Conservation (phyloP, 164 flowering plant genomes). For the Kingdonia uniflora region DNA sequence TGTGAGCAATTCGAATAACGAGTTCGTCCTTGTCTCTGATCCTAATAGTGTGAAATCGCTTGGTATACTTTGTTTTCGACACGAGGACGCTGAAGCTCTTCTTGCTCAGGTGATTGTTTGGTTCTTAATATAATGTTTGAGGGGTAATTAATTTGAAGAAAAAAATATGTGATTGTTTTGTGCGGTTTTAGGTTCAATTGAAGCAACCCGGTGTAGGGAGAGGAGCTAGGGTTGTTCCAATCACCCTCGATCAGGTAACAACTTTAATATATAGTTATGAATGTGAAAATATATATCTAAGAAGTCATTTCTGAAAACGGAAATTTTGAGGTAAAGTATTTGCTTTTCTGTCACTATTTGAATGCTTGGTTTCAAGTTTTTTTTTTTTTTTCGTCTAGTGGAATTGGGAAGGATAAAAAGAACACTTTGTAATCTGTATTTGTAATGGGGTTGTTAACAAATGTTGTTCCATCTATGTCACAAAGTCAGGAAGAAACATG, state of each 20-base stretch:
- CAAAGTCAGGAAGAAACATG: too few relatives aligned
- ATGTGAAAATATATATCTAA: background rate
- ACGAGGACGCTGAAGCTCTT: conserved; percentile 83
- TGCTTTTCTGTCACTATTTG: too few relatives aligned
- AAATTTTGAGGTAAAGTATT: too few relatives aligned
- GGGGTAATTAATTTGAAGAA: too few relatives aligned
- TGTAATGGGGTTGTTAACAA: too few relatives aligned
- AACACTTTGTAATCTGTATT: too few relatives aligned
- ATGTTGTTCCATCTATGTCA: too few relatives aligned
- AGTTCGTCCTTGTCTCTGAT: conserved; percentile 87
- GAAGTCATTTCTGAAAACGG: too few relatives aligned
- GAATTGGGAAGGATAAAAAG: too few relatives aligned
- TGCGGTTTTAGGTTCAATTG: conserved; percentile 39
- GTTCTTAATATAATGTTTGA: background rate
- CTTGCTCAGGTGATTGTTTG: conserved; percentile 67
- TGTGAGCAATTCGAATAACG: conserved; percentile 80
- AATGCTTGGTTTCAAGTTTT: too few relatives aligned
- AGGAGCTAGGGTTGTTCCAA: conserved; percentile 75
- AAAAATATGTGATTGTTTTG: too few relatives aligned
- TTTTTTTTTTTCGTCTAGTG: too few relatives aligned
- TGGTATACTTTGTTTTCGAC: conserved; percentile 80
- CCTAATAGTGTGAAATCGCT: conserved; percentile 64
- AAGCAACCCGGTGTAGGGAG: conserved; percentile 50
- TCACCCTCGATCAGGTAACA: conserved; percentile 82
- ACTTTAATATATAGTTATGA: background rate